Evolutionary conservation across 805 yeast species (phyloP).

Genomic region (Kluyveromyces nonfermentans): DNA sequence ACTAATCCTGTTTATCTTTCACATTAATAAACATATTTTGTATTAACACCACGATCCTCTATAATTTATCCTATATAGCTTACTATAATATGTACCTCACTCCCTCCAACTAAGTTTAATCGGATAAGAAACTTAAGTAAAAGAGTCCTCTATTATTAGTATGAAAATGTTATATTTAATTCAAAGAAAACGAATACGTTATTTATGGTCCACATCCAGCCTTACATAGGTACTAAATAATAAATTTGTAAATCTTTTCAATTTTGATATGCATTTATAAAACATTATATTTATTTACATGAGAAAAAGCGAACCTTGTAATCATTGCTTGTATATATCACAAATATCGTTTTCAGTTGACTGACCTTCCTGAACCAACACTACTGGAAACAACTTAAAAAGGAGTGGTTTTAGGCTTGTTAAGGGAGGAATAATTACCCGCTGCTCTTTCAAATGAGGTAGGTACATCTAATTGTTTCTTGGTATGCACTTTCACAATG

Average conservation of each 20-base stretch:
- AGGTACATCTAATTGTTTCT: conserved; percentile 44
- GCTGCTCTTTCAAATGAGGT: conserved; percentile 43
- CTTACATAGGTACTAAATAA: too few relatives aligned
- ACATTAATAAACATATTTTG: too few relatives aligned
- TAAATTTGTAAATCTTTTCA: too few relatives aligned
- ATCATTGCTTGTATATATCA: neutral
- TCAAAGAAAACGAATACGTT: too few relatives aligned
- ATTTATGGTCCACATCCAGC: too few relatives aligned
- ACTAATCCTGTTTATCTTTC: neutral
- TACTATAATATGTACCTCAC: neutral
- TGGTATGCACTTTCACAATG: conserved; percentile 53
- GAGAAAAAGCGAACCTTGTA: neutral
- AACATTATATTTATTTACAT: neutral
- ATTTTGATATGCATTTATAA: neutral
- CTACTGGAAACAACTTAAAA: conserved; percentile 1
- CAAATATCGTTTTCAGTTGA: neutral
- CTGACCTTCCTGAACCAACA: neutral
- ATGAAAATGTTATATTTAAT: too few relatives aligned
- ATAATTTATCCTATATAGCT: too few relatives aligned
- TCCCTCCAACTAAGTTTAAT: too few relatives aligned
- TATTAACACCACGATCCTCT: too few relatives aligned
- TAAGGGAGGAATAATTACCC: conserved; percentile 22
- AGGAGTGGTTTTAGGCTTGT: conserved; percentile 10
- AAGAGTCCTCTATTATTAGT: too few relatives aligned
- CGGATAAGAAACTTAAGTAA: too few relatives aligned